Evolutionary conservation across 1,284 basidiomycete genomes (phyloP).

Genomic region (Cystobasidium sp.): DNA sequence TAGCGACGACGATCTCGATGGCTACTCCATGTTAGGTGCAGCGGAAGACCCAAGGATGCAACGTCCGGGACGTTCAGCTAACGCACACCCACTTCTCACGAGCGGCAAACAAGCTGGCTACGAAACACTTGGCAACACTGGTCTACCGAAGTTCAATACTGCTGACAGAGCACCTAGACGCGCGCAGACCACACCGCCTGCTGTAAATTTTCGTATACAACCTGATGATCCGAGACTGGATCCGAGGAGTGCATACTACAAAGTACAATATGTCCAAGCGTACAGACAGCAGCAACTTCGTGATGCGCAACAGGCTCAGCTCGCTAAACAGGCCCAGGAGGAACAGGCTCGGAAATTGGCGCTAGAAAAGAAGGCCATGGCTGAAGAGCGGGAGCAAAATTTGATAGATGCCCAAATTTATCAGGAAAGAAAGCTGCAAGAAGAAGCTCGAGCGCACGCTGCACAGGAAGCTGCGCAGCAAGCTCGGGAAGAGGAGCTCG

Average conservation of each 20-base stretch:
- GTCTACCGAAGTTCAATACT: not conserved
- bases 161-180: not conserved
- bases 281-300: slow-evolving; percentile 27
- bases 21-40: not conserved
- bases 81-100: not conserved
- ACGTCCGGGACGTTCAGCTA: not conserved
- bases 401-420: slow-evolving; percentile 21
- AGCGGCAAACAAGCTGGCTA: not conserved
- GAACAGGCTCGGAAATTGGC: slow-evolving; percentile 10
- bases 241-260: slow-evolving; percentile 15
- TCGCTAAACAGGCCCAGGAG: slow-evolving; percentile 22
- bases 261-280: not conserved
- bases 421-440: slow-evolving; percentile 1
- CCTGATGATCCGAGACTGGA: slow-evolving; percentile 30
- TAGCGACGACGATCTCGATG: not conserved
- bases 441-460: slow-evolving; percentile 3
- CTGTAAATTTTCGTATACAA: slow-evolving; percentile 29
- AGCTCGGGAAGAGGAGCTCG: not conserved
- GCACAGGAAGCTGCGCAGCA: not conserved
- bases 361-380: slow-evolving; percentile 3
- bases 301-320: slow-evolving; percentile 2
- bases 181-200: slow-evolving; percentile 3
- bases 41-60: not conserved
- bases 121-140: slow-evolving; percentile 12
- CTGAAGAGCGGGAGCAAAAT: slow-evolving; percentile 8